phyloP scores from a whole-genome alignment of 140 eudicot species.

The Ambrosia hybrid region DNA sequence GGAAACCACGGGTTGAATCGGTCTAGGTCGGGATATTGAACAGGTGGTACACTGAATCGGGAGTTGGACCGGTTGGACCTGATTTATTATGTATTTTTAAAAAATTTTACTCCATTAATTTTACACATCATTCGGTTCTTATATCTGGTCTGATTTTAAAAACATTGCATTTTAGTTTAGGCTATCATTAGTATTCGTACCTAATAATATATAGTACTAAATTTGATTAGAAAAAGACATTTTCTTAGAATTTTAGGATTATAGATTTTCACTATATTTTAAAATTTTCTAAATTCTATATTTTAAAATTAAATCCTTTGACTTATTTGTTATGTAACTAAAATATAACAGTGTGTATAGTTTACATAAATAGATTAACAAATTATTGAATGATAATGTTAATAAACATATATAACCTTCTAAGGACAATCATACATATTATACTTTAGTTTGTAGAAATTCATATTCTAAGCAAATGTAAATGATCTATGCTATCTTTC shows the following conservation, averaged over 20 bases:
- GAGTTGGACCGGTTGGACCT: too few species aligned
- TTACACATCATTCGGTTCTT: too few species aligned
- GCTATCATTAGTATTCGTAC: too few species aligned
- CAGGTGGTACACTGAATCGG: too few species aligned
- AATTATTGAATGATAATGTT: neutral
- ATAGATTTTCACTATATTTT: neutral
- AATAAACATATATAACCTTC: neutral
- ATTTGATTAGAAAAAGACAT: neutral
- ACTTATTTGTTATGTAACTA: neutral
- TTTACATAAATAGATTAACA: neutral
- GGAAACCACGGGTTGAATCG: too few species aligned
- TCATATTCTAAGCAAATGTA: neutral
- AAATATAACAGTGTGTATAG: neutral
- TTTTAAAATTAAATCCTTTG: neutral
- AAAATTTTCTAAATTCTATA: neutral
- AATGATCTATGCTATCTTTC: conserved; percentile 12
- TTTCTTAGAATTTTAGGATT: neutral
- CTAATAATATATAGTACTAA: neutral
- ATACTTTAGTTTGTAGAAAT: neutral
- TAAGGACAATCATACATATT: neutral
- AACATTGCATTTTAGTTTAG: too few species aligned
- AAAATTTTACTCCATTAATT: too few species aligned
- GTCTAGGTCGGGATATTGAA: too few species aligned
- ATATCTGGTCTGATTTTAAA: too few species aligned
- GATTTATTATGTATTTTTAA: too few species aligned